phyloP scores from a whole-genome alignment of 495 filamentous ascomycete genomes.

The Penicillium tannophilum region DNA sequence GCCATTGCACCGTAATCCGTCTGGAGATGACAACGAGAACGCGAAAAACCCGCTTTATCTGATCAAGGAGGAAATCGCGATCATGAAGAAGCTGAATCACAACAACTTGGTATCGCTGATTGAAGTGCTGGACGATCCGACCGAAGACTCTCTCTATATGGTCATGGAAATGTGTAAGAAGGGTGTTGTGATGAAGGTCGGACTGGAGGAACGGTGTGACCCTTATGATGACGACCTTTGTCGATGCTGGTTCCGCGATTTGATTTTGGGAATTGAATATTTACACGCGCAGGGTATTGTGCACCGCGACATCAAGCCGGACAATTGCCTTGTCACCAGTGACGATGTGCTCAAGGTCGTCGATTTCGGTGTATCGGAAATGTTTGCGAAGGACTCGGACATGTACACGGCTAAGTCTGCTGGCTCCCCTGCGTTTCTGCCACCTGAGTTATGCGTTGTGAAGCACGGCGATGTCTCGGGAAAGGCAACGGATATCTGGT shows the following conservation, averaged over 20 bases:
- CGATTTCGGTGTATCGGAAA: slow-evolving; percentile 97
- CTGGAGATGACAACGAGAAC: slow-evolving; percentile 53
- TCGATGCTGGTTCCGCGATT: slow-evolving; percentile 89
- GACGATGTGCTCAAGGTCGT: slow-evolving; percentile 95
- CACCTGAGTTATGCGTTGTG: slow-evolving; percentile 87
- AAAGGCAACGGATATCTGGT: slow-evolving; percentile 94
- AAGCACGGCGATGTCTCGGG: slow-evolving; percentile 89
- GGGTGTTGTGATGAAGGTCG: slow-evolving; percentile 96
- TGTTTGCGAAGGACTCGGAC: slow-evolving; percentile 86
- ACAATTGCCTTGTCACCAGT: slow-evolving; percentile 87
- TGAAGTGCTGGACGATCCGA: slow-evolving; percentile 93
- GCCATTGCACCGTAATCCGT: slow-evolving; percentile 56
- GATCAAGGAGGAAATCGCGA: slow-evolving; percentile 95
- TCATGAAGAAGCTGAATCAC: slow-evolving; percentile 98
- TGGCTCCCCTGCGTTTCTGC: slow-evolving; percentile 92
- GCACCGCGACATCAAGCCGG: slow-evolving; percentile 97
- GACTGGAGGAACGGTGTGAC: slow-evolving; percentile 76
- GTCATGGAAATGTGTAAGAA: slow-evolving; percentile 99
- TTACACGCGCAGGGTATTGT: slow-evolving; percentile 93
- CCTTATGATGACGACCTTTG: slow-evolving; percentile 85
- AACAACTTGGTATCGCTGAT: slow-evolving; percentile 88
- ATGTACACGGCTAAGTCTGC: slow-evolving; percentile 96
- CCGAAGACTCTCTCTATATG: slow-evolving; percentile 96
- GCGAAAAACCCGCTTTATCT: slow-evolving; percentile 80
- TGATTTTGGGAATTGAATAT: slow-evolving; percentile 96